Conservation (phyloP, 257 asterid genomes). For the Penstemon eatonii region DNA sequence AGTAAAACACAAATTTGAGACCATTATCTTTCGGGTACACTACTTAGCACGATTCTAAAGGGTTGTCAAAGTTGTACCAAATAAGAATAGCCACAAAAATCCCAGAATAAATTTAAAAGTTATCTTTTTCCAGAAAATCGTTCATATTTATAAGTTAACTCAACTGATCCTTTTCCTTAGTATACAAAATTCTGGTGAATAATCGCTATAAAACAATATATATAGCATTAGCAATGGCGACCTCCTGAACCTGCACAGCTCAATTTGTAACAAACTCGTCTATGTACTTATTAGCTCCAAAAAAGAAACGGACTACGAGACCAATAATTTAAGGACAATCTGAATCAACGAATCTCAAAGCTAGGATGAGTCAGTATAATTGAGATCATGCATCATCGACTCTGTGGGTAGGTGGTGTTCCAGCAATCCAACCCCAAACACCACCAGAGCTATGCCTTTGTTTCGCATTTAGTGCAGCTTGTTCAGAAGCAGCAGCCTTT, state of each 20-base stretch:
- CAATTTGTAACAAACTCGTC: constrained; percentile 25
- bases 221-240: neutral
- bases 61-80: neutral
- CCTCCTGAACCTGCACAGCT: constrained; percentile 30
- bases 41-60: too few relatives aligned
- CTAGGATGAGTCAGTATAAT: constrained; percentile 19
- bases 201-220: neutral
- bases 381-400: constrained; percentile 42
- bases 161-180: neutral
- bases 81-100: neutral
- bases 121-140: neutral
- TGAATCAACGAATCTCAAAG: constrained; percentile 28
- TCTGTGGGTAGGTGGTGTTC: constrained; percentile 58
- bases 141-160: neutral
- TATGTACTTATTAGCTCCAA: constrained; percentile 41
- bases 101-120: neutral
- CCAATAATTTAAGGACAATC: constrained; percentile 23
- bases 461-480: constrained; percentile 71
- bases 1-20: too few relatives aligned
- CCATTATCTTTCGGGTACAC: too few relatives aligned
- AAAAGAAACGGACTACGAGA: constrained; percentile 27
- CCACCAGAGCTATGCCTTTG: constrained; percentile 79
- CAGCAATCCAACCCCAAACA: constrained; percentile 98
- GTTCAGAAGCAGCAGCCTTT: constrained; percentile 85
- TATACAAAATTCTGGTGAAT: neutral